A percentile compares a stretch with the other conserved stretches of the same genome.
These are phyloP conservation scores for Amylocystis lapponica DNA, from an alignment of 768 basidiomycete genomes.

Conservation along the genomic window DNA sequence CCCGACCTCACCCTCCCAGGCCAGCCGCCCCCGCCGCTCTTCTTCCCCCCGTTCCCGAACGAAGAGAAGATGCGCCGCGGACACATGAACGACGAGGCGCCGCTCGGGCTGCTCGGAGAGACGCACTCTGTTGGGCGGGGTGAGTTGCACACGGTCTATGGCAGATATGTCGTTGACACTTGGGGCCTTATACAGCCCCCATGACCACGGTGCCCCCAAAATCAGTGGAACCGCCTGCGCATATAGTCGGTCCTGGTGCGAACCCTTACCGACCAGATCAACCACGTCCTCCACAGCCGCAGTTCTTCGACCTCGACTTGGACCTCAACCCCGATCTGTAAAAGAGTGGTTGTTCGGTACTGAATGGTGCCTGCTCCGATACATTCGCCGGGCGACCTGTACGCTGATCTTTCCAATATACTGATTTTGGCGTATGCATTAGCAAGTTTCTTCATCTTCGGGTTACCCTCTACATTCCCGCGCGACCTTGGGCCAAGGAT, in stretches of 20 bases:
- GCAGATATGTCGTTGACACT: too few species aligned
- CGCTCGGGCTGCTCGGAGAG: slow-evolving; percentile 72
- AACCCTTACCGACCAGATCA: slow-evolving; percentile 72
- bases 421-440: too few species aligned
- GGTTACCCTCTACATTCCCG: too few species aligned
- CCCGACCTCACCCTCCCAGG: slow-evolving; percentile 66
- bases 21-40: slow-evolving; percentile 69
- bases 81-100: slow-evolving; percentile 72
- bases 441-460: too few species aligned
- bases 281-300: slow-evolving; percentile 50
- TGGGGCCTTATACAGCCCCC: slow-evolving; percentile 40
- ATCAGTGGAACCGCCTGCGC: slow-evolving; percentile 38
- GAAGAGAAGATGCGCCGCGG: slow-evolving; percentile 89
- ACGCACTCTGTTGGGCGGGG: slow-evolving; percentile 76
- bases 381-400: too few species aligned
- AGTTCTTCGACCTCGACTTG: slow-evolving; percentile 70
- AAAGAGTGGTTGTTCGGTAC: too few species aligned
- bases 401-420: too few species aligned
- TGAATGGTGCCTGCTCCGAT: too few species aligned
- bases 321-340: slow-evolving; percentile 81
- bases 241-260: slow-evolving; percentile 40
- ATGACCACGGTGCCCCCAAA: slow-evolving; percentile 59
- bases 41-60: slow-evolving; percentile 89
- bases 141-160: slow-evolving; percentile 30
- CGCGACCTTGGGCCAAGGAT: too few species aligned